Conservation (phyloP, 2,329 filamentous ascomycete species). For the Claviceps digitariae region DNA sequence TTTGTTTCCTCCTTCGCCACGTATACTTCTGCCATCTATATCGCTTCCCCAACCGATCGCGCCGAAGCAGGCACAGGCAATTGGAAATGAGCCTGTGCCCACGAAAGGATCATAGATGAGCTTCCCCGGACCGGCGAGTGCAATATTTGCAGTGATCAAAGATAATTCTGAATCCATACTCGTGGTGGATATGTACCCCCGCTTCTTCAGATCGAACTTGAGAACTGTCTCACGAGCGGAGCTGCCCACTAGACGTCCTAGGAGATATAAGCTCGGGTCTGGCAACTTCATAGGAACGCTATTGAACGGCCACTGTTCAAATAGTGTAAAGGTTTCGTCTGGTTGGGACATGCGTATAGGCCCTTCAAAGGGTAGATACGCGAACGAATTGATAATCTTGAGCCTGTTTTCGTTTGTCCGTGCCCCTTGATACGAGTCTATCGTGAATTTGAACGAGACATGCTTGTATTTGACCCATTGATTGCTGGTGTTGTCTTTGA, state of each 20-base stretch:
- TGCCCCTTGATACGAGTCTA: slow-evolving; percentile 73
- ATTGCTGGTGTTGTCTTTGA: slow-evolving; percentile 43
- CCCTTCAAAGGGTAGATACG: slow-evolving; percentile 64
- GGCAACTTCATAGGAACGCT: slow-evolving; percentile 31
- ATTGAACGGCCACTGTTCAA: slow-evolving; percentile 63
- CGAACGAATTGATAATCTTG: slow-evolving; percentile 70
- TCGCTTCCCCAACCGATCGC: slow-evolving; percentile 75
- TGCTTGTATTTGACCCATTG: slow-evolving; percentile 54
- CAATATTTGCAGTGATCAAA: slow-evolving; percentile 83
- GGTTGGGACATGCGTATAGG: slow-evolving; percentile 63
- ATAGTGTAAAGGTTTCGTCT: slow-evolving; percentile 62
- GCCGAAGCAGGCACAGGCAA: slow-evolving; percentile 85
- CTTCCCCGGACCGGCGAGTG: slow-evolving; percentile 67
- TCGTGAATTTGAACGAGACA: slow-evolving; percentile 65
- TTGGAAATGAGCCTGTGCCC: slow-evolving; percentile 82
- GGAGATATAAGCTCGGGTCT: slow-evolving; percentile 47
- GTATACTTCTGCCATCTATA: slow-evolving; percentile 81
- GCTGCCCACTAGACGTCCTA: slow-evolving; percentile 57
- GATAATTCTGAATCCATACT: slow-evolving; percentile 95
- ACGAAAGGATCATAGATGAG: slow-evolving; percentile 92
- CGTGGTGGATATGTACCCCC: slow-evolving; percentile 86
- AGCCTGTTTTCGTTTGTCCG: slow-evolving; percentile 49
- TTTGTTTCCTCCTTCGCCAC: slow-evolving; percentile 48
- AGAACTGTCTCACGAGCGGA: slow-evolving; percentile 55
- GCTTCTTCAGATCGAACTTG: slow-evolving; percentile 82